Evolutionary conservation across 2,329 filamentous ascomycete genomes (phyloP), one percentile per base, ranked within the genome.

Genomic region (Sporothrix globosa): DNA sequence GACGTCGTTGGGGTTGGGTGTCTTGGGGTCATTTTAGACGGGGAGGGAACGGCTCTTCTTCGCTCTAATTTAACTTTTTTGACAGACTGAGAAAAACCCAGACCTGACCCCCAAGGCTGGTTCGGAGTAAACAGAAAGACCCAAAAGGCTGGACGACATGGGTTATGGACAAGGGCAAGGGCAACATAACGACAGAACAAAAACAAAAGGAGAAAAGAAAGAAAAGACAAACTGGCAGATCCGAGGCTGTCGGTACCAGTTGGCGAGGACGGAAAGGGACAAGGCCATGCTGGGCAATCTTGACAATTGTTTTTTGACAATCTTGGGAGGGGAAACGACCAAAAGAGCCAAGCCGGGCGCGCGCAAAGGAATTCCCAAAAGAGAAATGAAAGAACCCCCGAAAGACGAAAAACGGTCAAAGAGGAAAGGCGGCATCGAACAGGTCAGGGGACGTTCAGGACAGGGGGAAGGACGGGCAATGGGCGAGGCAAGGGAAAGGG

Each of bases 11-110:
- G 30, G 17, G 24, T 30, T 9, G 27, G 54, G 54, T n/a, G 30
- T 11, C 44, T 58, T 41, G 17, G 19, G 39, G 34, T 39, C 30
- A 19, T n/a, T 39, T 34, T 13, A 19, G 24, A 24, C 34, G 34
- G n/a, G n/a, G n/a, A 24, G 39, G 39, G n/a, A 44, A 70, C 71
- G 69, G 72, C 72, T 71, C 66, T 70, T 70, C 70, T 66, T 73
- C 72, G 72, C 72, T 73, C 48, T 71, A 73, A 73, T 73, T 71
- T 73, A 69, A 73, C 50, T 21, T 48, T 66, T 30, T 30, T 30
- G 27, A 30, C 27, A 30, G 27, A 30, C 27, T 30, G 27, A 30
- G 21, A 30, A 39, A n/a, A 6, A 6, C 44, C 46, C 56, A 52
- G 13, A 10, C 10, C 44, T 34, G 27, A n/a, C 60, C 17, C 41